These are phyloP conservation scores for Xanthoparmelia taractica DNA, from an alignment of 495 filamentous ascomycete genomes.

Conservation along the genomic window DNA sequence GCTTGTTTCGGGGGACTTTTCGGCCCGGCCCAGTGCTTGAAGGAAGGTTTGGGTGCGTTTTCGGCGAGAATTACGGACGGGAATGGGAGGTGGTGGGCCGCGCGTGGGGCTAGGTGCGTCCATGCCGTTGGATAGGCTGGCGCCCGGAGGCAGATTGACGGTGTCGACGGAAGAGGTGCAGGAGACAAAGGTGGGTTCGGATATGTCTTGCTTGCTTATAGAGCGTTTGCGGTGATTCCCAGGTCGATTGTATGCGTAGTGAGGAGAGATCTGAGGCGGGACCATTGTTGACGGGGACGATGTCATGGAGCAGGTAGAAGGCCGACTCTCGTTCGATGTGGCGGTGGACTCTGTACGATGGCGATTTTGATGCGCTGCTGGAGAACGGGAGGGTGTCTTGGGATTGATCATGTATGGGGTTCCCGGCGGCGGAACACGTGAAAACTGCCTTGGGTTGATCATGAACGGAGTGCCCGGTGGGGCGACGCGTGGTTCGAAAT, in stretches of 20 bases:
- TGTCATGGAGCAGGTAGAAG: constrained; percentile 25
- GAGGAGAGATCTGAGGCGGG: constrained; percentile 23
- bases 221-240: constrained; percentile 49
- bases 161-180: constrained; percentile 66
- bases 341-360: constrained; percentile 37
- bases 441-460: constrained; percentile 22
- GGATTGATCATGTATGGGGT: constrained; percentile 15
- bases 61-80: constrained; percentile 28
- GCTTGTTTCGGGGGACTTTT: background rate
- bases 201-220: constrained; percentile 69
- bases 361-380: constrained; percentile 14
- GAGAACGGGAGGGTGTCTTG: constrained; percentile 29
- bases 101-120: constrained; percentile 14
- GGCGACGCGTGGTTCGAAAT: constrained; percentile 36
- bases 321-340: constrained; percentile 33
- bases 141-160: constrained; percentile 49
- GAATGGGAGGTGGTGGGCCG: constrained; percentile 25
- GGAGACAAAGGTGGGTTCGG: constrained; percentile 74
- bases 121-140: constrained; percentile 38
- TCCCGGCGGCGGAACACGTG: constrained; percentile 23
- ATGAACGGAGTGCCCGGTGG: constrained; percentile 34
- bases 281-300: constrained; percentile 25
- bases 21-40: constrained; percentile 20
- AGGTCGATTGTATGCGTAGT: constrained; percentile 26
- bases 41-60: constrained; percentile 28